Percentiles rank a stretch among this genome's conserved stretches.
Conservation (phyloP, 257 asterid genomes). For the Solanum lignicaule region DNA sequence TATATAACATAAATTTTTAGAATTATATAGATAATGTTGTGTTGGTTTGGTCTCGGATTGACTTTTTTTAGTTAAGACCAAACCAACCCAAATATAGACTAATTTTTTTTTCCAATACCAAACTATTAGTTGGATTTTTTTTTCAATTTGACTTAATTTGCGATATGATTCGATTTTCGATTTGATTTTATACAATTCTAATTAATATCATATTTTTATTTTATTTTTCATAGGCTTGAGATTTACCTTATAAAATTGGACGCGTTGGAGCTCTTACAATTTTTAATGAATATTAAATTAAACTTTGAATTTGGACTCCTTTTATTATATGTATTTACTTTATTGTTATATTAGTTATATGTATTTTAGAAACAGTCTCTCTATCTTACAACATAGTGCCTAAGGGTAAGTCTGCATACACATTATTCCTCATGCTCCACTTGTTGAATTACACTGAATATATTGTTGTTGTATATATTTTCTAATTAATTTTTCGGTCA, state of each 20-base stretch:
- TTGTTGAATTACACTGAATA: neutral
- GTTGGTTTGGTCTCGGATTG: no score
- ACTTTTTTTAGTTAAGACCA: no score
- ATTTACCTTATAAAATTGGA: neutral
- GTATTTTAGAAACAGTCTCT: neutral
- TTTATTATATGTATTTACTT: neutral
- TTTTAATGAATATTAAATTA: neutral
- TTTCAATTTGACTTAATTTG: no score
- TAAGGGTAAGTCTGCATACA: neutral
- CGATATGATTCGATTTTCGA: no score
- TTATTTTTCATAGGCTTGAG: neutral
- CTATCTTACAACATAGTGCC: fast-evolving
- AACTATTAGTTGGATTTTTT: no score
- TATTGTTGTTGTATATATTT: neutral
- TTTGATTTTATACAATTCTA: no score
- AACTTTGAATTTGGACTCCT: neutral
- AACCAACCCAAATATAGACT: no score
- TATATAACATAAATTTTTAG: no score
- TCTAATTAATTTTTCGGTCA: neutral
- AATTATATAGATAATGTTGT: no score
- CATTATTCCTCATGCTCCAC: neutral
- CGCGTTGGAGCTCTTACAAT: neutral
- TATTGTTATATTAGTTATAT: neutral
- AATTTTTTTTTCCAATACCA: no score
- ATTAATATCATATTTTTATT: no score